A percentile compares a stretch with the other conserved stretches of the same genome.
Conservation (phyloP, 805 yeast species). For the Priceomyces melissophilus region DNA sequence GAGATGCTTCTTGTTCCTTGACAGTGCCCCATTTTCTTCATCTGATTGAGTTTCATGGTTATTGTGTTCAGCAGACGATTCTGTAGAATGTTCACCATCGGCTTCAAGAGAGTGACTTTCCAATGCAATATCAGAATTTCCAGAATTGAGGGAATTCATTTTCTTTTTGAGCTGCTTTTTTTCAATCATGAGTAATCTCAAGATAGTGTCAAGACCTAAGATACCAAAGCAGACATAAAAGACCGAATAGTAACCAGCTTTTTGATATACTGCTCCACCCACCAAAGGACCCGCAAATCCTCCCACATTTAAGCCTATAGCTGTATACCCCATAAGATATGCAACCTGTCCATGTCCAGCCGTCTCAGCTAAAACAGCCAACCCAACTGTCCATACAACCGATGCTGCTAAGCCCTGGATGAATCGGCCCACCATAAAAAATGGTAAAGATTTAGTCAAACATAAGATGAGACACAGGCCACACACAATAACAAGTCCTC, state of each 20-base stretch:
- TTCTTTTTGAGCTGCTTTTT: not conserved
- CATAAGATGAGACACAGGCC: not conserved
- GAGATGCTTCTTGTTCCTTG: not conserved
- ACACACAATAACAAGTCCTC: not conserved
- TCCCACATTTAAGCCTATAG: not conserved
- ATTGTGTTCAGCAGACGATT: not conserved
- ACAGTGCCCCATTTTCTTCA: not conserved
- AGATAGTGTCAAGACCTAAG: not conserved
- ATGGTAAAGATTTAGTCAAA: not conserved
- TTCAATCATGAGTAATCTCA: not conserved
- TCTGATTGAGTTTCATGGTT: not conserved
- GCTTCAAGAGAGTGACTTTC: not conserved
- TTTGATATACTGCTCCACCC: not conserved
- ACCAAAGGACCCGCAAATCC: not conserved
- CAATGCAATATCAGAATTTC: not conserved
- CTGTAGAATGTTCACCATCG: not conserved
- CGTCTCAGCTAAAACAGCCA: not conserved
- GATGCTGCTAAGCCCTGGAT: not conserved
- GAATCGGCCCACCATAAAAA: not conserved
- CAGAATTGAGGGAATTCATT: not conserved
- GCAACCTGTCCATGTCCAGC: not conserved
- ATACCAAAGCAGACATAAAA: not conserved
- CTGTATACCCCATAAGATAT: not conserved
- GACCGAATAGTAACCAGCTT: not conserved
- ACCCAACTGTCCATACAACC: conserved; percentile 1